These are phyloP conservation scores for Nakazawaea ambrosiae DNA, from an alignment of 805 yeast species.

Conservation along the genomic window DNA sequence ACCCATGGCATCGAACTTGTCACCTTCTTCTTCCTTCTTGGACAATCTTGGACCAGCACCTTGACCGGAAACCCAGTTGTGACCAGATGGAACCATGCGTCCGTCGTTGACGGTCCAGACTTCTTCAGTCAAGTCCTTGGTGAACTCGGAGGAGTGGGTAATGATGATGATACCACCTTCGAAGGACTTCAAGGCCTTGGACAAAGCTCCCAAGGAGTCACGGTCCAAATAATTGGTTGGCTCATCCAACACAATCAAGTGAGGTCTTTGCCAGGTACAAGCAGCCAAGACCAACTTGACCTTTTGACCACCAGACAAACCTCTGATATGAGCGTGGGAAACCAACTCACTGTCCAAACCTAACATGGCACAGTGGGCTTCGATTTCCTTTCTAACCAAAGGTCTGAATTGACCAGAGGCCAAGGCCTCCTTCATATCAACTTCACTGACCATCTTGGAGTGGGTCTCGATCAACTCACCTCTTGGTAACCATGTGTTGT, in stretches of 20 bases:
- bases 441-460: slow-evolving; percentile 99
- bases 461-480: slow-evolving; percentile 96
- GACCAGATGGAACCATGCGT: slow-evolving; percentile 99
- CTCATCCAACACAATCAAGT: slow-evolving; percentile 97
- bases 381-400: slow-evolving; percentile 99
- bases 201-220: slow-evolving; percentile 98
- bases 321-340: slow-evolving; percentile 99
- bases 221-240: slow-evolving; percentile 99
- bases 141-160: slow-evolving; percentile 99
- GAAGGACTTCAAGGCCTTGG: slow-evolving; percentile 97
- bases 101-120: slow-evolving; percentile 99
- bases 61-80: slow-evolving; percentile 99
- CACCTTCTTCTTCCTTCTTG: slow-evolving; percentile 95
- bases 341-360: slow-evolving; percentile 99
- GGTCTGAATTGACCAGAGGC: slow-evolving; percentile 99
- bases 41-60: slow-evolving; percentile 99
- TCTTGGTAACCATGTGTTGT: slow-evolving; percentile 99
- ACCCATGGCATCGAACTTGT: slow-evolving; percentile 99
- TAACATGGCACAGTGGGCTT: slow-evolving; percentile 96
- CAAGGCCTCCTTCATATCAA: slow-evolving; percentile 99
- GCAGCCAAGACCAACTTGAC: slow-evolving; percentile 99
- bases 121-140: slow-evolving; percentile 98
- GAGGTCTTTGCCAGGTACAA: slow-evolving; percentile 99
- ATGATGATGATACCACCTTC: slow-evolving; percentile 99
- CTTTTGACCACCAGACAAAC: slow-evolving; percentile 99